Conservation (phyloP, 2,329 filamentous ascomycete species). For the Albophoma yamanashiensis region DNA sequence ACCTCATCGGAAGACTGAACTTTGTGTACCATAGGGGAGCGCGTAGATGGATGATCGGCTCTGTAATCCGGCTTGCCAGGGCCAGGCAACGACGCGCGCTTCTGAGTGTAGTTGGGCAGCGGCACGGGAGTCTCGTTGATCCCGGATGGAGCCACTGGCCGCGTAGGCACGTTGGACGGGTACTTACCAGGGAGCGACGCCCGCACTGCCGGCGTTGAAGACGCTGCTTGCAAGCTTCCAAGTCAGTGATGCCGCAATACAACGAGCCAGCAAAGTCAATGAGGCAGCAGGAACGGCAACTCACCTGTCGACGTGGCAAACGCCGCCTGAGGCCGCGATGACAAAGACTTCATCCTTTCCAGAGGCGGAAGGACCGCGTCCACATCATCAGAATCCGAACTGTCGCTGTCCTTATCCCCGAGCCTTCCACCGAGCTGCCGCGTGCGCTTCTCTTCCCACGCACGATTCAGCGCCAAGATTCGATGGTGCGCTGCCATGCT, state of each 20-base stretch:
- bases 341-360: neutral
- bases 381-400: neutral
- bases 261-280: neutral
- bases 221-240: neutral
- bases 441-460: conserved; percentile 15
- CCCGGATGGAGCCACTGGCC: neutral
- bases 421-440: neutral
- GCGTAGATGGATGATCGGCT: neutral
- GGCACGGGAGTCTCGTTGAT: conserved; percentile 3
- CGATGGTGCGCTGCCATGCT: conserved; percentile 8
- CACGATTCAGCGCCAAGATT: conserved; percentile 16
- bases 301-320: neutral
- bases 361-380: neutral
- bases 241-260: neutral
- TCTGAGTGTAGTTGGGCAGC: conserved; percentile 1
- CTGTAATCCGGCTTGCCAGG: neutral
- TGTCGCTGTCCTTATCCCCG: neutral
- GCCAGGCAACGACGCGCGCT: too few species aligned
- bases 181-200: neutral
- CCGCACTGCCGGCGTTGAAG: neutral
- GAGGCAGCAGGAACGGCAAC: neutral
- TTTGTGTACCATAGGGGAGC: neutral
- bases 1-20: neutral
- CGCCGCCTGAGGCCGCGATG: neutral
- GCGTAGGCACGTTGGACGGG: neutral